Conservation (phyloP, 345 rosid species). For the Nephelium lappaceum region DNA sequence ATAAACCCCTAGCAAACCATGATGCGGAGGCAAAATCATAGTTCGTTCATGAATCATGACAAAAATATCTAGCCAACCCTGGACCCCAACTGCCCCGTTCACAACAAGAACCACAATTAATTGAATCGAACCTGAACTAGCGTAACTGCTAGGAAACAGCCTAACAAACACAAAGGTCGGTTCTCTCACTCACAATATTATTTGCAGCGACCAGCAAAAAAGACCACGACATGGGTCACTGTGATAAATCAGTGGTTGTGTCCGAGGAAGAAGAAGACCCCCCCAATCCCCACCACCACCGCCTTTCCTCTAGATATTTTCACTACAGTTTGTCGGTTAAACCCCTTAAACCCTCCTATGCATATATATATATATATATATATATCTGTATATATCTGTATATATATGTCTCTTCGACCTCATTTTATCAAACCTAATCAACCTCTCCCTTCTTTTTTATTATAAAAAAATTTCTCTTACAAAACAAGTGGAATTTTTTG, state of each 20-base stretch:
- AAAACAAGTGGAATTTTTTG: neutral
- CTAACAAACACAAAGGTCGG: neutral
- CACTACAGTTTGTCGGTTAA: conserved; percentile 55
- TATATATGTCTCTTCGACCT: neutral
- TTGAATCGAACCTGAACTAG: no score
- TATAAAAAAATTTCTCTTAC: no score
- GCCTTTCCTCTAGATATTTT: conserved; percentile 49
- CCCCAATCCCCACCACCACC: conserved; percentile 31
- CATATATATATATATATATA: no score
- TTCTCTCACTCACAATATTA: neutral
- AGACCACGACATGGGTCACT: conserved; percentile 15
- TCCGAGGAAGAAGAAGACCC: conserved; percentile 27
- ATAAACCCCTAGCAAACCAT: no score
- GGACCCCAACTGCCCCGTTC: conserved; percentile 20
- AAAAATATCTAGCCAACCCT: conserved; percentile 20
- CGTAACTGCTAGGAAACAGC: conserved; percentile 25
- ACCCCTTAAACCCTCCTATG: conserved; percentile 19
- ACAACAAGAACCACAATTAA: neutral
- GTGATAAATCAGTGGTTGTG: neutral
- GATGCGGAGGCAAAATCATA: neutral
- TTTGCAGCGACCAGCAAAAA: neutral
- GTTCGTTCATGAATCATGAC: neutral
- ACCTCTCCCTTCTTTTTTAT: no score
- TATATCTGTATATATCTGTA: no score
- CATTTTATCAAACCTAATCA: neutral